phyloP scores from a whole-genome alignment of 805 yeast species.

The Jamesozyma gamospora region DNA sequence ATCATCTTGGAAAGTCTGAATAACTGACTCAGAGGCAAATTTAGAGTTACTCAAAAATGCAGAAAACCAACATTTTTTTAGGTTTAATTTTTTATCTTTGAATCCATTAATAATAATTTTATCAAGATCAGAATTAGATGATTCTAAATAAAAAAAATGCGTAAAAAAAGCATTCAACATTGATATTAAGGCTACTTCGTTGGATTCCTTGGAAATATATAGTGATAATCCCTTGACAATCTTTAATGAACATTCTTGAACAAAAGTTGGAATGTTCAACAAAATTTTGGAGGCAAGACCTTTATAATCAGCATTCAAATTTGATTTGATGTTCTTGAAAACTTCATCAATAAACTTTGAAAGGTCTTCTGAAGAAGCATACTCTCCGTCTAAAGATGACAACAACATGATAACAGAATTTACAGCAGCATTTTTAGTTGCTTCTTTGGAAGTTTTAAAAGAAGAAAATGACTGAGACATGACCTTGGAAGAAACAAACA shows the following conservation, averaged over 20 bases:
- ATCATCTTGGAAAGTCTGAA: slow-evolving; percentile 21
- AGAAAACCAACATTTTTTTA: slow-evolving; percentile 60
- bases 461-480: slow-evolving; percentile 42
- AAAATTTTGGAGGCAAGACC: slow-evolving; percentile 40
- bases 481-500: slow-evolving; percentile 38
- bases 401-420: slow-evolving; percentile 27
- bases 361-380: slow-evolving; percentile 23
- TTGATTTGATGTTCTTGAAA: slow-evolving; percentile 46
- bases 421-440: slow-evolving; percentile 44
- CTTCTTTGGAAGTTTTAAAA: slow-evolving; percentile 61
- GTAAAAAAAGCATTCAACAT: slow-evolving; percentile 41
- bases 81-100: slow-evolving; percentile 48
- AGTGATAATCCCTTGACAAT: slow-evolving; percentile 39
- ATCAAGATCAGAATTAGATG: slow-evolving; percentile 18
- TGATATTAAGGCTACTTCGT: slow-evolving; percentile 50
- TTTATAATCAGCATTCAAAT: slow-evolving; percentile 59
- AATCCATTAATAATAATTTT: slow-evolving; percentile 47
- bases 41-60: slow-evolving; percentile 27
- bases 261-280: slow-evolving; percentile 21
- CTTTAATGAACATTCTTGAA: slow-evolving; percentile 27
- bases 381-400: slow-evolving; percentile 12
- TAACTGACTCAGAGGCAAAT: slow-evolving; percentile 32
- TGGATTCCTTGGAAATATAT: slow-evolving; percentile 61
- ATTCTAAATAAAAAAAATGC: slow-evolving; percentile 32
- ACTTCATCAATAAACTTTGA: slow-evolving; percentile 41